A percentile compares a stretch with the other conserved stretches of the same genome.
Evolutionary conservation across 345 rosid genomes (phyloP).

Genomic region (Mallotus nudiflorus): DNA sequence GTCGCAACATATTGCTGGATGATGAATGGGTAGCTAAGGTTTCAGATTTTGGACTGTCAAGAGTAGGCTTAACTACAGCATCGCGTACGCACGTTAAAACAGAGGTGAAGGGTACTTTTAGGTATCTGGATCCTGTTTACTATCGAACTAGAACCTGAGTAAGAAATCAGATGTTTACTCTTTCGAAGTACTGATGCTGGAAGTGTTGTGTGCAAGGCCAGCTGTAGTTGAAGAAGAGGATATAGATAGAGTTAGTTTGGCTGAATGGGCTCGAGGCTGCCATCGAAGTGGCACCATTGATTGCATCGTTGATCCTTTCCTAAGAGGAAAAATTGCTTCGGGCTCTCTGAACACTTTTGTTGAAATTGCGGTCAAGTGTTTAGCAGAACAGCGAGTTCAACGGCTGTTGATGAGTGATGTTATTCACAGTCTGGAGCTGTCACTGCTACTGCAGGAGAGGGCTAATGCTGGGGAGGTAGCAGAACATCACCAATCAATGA

Average conservation of each 20-base stretch:
- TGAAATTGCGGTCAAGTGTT: slow-evolving; percentile 3
- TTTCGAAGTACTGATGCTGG: slow-evolving; percentile 11
- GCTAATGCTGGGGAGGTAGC: too few relatives aligned
- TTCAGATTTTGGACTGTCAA: slow-evolving; percentile 6
- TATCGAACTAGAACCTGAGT: slow-evolving; percentile 6
- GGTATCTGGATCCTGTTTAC: slow-evolving; percentile 12
- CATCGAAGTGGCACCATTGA: slow-evolving; percentile 1
- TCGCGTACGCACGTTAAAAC: neutral
- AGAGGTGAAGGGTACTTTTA: slow-evolving; percentile 14
- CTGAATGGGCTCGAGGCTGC: slow-evolving; percentile 9
- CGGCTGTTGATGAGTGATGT: slow-evolving; percentile 13
- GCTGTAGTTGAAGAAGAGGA: neutral
- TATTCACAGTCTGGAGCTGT: slow-evolving; percentile 6
- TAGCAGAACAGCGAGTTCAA: neutral
- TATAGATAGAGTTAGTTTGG: neutral
- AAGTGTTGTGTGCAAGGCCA: slow-evolving; percentile 11
- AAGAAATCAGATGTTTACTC: slow-evolving; percentile 20
- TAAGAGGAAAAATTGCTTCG: neutral
- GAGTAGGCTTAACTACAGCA: neutral
- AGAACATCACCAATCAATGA: neutral
- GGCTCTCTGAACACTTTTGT: neutral
- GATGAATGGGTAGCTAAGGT: slow-evolving; percentile 2
- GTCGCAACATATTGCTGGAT: slow-evolving; percentile 18
- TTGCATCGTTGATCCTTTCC: neutral
- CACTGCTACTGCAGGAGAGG: slow-evolving; percentile 1